Evolutionary conservation across 352 stramenopile genomes (phyloP), one percentile per base, ranked within the genome.

Genomic region (Phytophthora parvispora): DNA sequence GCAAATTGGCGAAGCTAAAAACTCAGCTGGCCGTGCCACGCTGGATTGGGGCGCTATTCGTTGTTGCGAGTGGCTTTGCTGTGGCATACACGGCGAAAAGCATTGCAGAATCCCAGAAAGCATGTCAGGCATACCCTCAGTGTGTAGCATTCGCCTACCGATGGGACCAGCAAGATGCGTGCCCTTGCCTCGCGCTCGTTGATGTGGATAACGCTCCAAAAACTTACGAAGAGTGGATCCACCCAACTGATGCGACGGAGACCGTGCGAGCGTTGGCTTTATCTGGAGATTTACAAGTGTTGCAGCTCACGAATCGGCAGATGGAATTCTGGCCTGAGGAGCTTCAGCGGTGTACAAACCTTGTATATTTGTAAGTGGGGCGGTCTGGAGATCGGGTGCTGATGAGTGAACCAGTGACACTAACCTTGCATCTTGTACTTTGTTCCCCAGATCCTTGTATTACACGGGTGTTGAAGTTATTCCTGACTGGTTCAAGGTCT

Each of bases 111-210:
- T 74, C 66, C 0, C 60, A 51, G 16, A 49, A 34, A 12, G 24
- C 45, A 28, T 73, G 57, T 34, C 38, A 25, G 7, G 38, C 16
- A 18, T 66, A 34, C 25, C 49, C 67, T 16, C 34, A 72, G 36
- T 73, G 69, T 42, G 58, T 64, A 12, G 58, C 38, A 1, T 62
- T 48, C 20, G 43, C 56, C 25, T 65, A 72, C 40, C 53, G 71
- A 4, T 61, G 72, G 68, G 4, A 50, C 22, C 45, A 47, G 6
- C 24, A 45, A 9, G 60, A 64, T 5, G 20, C 48, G 5, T 87
- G 79, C 32, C 68, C 74, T 2, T 87, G 79, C 16, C 47, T 83
- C 1, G 65, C 69, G 6, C 68, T 74, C 25, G 72, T 87, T 28
- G 69, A 86, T 45, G 24, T 60, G 3, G 51, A 78, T 13, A 13